Evolutionary conservation across 1,139 yeast genomes (phyloP).

Genomic region (Yamadazyma trypodendri): DNA sequence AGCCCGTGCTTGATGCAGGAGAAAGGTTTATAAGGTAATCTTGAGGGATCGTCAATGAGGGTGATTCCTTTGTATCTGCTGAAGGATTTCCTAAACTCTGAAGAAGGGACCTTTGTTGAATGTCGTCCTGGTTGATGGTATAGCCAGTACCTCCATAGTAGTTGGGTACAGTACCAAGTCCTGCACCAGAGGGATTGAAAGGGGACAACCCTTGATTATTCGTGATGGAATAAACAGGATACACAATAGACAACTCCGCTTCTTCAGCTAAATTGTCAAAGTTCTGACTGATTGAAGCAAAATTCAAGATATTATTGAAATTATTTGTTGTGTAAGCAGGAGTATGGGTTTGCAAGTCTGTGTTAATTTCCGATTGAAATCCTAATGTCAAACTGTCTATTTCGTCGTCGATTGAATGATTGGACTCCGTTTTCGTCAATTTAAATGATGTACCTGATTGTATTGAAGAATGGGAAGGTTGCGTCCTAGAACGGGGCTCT

Average conservation of each 20-base stretch:
- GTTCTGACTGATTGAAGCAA: slow-evolving; percentile 23
- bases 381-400: slow-evolving; percentile 17
- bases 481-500: background rate
- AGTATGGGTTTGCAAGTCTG: background rate
- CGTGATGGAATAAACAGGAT: slow-evolving; percentile 37
- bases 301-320: slow-evolving; percentile 20
- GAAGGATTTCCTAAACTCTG: slow-evolving; percentile 11
- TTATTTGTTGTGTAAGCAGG: slow-evolving; percentile 11
- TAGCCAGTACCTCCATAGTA: slow-evolving; percentile 4
- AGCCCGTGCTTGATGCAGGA: slow-evolving; percentile 6
- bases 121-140: slow-evolving; percentile 4
- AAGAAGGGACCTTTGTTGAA: slow-evolving; percentile 12
- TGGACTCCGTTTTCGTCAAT: background rate
- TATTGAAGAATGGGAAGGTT: background rate
- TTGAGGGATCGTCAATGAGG: background rate
- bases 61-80: background rate
- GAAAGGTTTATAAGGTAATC: slow-evolving; percentile 2
- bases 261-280: slow-evolving; percentile 28
- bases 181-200: background rate
- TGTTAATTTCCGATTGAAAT: slow-evolving; percentile 7
- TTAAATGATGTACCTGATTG: background rate
- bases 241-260: slow-evolving; percentile 29
- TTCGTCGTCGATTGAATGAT: slow-evolving; percentile 13
- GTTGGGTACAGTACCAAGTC: background rate
- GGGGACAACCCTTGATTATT: slow-evolving; percentile 11